phyloP scores from a whole-genome alignment of 1,139 yeast genomes.

The Entelexis paramagnoliae region DNA sequence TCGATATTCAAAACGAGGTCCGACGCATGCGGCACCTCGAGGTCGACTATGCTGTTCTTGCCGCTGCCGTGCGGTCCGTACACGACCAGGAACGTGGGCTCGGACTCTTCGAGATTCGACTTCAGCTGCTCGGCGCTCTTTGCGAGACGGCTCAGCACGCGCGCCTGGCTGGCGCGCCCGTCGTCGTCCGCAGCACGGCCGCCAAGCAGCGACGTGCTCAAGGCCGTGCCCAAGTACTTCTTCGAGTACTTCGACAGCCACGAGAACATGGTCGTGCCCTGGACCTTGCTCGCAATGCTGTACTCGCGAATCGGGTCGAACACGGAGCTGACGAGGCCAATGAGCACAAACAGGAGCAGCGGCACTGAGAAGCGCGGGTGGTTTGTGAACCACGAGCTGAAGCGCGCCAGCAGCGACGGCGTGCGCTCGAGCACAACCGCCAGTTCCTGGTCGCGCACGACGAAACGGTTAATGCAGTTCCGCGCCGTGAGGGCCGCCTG shows the following conservation, averaged over 20 bases:
- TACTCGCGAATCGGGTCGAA: constrained; percentile 89
- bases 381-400: constrained; percentile 29
- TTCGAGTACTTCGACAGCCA: background rate
- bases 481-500: constrained; percentile 78
- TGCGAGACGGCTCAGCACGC: constrained; percentile 4
- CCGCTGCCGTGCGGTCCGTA: constrained; percentile 95
- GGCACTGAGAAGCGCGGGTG: constrained; percentile 80
- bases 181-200: background rate
- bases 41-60: constrained; percentile 53
- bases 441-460: background rate
- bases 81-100: constrained; percentile 75
- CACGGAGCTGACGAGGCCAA: constrained; percentile 71
- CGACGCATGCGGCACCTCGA: constrained; percentile 47
- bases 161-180: background rate
- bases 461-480: constrained; percentile 60
- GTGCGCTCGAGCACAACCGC: constrained; percentile 6
- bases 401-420: background rate
- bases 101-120: constrained; percentile 69
- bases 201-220: constrained; percentile 3
- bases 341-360: constrained; percentile 47
- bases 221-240: constrained; percentile 12
- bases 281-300: constrained; percentile 61
- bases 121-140: constrained; percentile 43
- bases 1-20: constrained; percentile 51
- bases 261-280: constrained; percentile 20